Evolutionary conservation across 2,329 filamentous ascomycete species (phyloP).

Genomic region (Cladophialophora immunda): DNA sequence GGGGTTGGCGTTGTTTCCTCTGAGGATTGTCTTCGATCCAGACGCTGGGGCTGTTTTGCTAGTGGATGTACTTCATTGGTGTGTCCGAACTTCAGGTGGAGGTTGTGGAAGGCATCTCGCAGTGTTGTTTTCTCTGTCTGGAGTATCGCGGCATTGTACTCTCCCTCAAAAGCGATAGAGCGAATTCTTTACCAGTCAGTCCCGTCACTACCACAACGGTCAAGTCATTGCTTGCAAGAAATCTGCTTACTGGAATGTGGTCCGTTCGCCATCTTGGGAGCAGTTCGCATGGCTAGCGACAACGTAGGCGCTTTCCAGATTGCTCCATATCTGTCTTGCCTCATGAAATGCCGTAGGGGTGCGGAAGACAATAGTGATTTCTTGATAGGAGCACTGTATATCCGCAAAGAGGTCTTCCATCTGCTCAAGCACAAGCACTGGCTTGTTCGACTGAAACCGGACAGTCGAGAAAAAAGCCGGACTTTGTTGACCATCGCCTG

Average conservation of each 20-base stretch:
- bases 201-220: too few species aligned
- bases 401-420: constrained; percentile 11
- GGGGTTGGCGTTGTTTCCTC: background rate
- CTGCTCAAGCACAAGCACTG: constrained; percentile 18
- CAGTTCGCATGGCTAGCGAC: background rate
- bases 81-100: constrained; percentile 9
- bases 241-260: background rate
- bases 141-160: background rate
- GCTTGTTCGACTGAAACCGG: constrained; percentile 1
- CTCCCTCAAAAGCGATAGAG: background rate
- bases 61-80: background rate
- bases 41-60: background rate
- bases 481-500: background rate
- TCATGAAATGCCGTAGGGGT: background rate
- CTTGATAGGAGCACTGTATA: constrained; percentile 1
- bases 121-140: background rate
- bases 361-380: constrained; percentile 1
- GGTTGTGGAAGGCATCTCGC: constrained; percentile 12
- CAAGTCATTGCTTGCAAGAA: too few species aligned
- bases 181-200: background rate
- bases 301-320: background rate
- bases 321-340: constrained; percentile 5
- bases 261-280: background rate
- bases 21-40: constrained; percentile 7
- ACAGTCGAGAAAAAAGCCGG: constrained; percentile 6